These are phyloP conservation scores for Rhypophila decipiens DNA, from an alignment of 495 filamentous ascomycete genomes.

Conservation along the genomic window DNA sequence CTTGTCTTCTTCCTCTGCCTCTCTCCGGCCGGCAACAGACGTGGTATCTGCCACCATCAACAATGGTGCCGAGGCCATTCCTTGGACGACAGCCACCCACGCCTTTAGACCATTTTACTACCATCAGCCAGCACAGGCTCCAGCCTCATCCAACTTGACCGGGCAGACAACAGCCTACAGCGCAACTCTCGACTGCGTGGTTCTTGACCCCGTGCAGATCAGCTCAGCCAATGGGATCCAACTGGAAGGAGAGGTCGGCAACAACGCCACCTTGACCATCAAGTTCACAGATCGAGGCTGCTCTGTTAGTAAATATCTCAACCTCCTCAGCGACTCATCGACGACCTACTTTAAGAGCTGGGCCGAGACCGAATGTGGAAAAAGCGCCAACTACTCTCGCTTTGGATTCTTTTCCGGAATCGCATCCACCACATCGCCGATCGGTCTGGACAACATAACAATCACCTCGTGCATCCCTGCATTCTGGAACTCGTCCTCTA, in stretches of 20 bases:
- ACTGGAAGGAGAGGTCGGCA: neutral
- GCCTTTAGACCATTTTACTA: neutral
- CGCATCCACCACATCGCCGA: neutral
- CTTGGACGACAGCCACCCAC: neutral
- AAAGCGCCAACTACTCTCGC: neutral
- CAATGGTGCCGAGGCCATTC: neutral
- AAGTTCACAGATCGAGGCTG: neutral
- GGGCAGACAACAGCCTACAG: neutral
- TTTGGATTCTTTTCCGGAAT: neutral
- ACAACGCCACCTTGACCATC: neutral
- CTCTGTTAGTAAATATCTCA: neutral
- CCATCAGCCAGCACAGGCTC: too few species aligned
- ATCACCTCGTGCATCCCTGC: neutral
- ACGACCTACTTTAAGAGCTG: neutral
- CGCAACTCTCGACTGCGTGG: neutral
- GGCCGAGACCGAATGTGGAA: neutral
- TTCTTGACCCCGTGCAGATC: neutral
- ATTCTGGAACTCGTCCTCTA: neutral
- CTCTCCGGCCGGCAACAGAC: neutral
- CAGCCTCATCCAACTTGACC: neutral
- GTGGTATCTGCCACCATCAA: neutral
- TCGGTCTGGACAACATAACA: neutral
- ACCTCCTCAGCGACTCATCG: neutral
- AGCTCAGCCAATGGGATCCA: neutral
- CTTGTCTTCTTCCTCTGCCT: too few species aligned